Conservation (phyloP, 352 stramenopile genomes). For the Pythium dissotocum region DNA sequence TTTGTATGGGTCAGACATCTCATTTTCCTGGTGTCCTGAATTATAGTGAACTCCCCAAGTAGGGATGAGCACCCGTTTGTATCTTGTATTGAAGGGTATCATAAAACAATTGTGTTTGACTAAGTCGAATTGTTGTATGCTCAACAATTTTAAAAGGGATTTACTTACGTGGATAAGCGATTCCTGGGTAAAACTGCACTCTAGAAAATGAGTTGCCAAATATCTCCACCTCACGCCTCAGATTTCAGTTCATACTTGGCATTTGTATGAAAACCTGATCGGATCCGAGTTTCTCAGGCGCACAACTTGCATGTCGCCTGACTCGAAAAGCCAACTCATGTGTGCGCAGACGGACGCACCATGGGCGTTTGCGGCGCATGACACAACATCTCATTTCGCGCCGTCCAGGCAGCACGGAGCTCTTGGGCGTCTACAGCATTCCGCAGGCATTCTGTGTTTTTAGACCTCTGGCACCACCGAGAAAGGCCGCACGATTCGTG, state of each 20-base stretch:
- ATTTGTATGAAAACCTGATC: neutral
- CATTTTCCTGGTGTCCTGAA: neutral
- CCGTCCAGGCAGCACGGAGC: neutral
- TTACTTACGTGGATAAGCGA: no score
- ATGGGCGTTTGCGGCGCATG: neutral
- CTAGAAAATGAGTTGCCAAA: neutral
- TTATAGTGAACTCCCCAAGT: neutral
- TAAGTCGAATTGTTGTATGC: no score
- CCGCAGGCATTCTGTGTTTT: constrained; percentile 1
- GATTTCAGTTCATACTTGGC: neutral
- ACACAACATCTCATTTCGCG: neutral
- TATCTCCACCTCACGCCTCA: neutral
- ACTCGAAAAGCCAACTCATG: neutral
- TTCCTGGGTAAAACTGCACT: neutral
- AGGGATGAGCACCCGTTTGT: no score
- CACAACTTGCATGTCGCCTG: neutral
- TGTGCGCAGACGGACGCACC: neutral
- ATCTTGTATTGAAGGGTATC: no score
- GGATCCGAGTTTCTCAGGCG: neutral
- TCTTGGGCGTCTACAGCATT: neutral
- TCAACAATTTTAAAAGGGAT: no score
- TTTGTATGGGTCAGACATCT: constrained; percentile 4
- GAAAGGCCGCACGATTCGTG: neutral
- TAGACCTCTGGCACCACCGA: neutral
- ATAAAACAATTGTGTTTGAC: no score